Evolutionary conservation across 305 asterid species (phyloP), one percentile per base, ranked within the genome.

Genomic region (Lippia alba): DNA sequence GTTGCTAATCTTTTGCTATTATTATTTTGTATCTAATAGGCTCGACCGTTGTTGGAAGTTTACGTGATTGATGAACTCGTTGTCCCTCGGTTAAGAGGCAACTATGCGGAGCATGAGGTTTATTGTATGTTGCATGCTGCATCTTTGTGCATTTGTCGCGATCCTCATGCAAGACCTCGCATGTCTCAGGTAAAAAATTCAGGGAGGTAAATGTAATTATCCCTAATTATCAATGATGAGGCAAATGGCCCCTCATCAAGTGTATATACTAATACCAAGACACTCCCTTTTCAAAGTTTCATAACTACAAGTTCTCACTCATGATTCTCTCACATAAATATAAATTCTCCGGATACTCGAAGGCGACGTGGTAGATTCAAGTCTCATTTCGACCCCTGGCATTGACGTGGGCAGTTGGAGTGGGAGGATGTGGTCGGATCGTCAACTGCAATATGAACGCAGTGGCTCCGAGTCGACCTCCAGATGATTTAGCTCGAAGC

Each of bases 101-200:
- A 63, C 39, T 89, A 79, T 44, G 73, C 80, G 1, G 90, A 87
- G 48, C 75, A 82, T n/a, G 96, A 87, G 79, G 88, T 85, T 55
- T 82, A 74, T 67, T 82, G 86, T 72, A 85, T 89, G 94, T 63
- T 89, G 78, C 93, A 82, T 53, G 96, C 94, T 53, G 96, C 96
- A 12, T 82, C 89, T 6, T 58, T 82, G 81, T 87, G 96, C 84
- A 77, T 89, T 12, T 67, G 80, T 24, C 80, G 90, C 12, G 96
- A 87, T 75, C 91, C 96, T 69, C 85, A 82, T 48, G 66, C 80
- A 39, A 77, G 94, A 40, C 96, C 96, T 24, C 30, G 30, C 30
- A 24, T 24, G n/a, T n/a, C n/a, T n/a, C n/a, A n/a, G n/a, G n/a
- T n/a, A n/a, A n/a, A n/a, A n/a, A n/a, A n/a, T n/a, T n/a, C n/a